Base-by-base conservation (phyloP, 768 basidiomycete genomes). In the Saitozyma podzolica region DNA sequence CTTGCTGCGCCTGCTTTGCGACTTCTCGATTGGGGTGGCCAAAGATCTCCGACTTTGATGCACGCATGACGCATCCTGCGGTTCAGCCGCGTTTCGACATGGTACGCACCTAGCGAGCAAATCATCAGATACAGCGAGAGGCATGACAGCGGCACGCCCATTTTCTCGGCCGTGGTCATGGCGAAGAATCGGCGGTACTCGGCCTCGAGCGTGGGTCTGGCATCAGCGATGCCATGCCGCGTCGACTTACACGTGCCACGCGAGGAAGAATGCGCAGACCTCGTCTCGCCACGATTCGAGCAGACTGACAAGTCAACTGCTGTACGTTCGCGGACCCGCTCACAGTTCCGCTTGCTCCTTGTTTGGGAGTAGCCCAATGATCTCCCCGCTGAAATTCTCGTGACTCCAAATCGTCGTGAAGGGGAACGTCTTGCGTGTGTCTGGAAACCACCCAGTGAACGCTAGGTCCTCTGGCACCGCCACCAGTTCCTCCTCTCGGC, bases 361-460 rank as follows among this genome's bases (percentile, higher is more conserved):
- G 50, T 61, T 70, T 9, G 78, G 78, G 14, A 79, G 50, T 0
- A 79, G 65, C 3, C 74, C 75, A 17, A 79, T 72, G 58, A 79
- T 74, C 55, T 79, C 78, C 10, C 64, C 74, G 17, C 62, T 71
- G 57, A 78, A 79, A 54, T 76, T 75, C 47, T 79, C 78, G 51
- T 78, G 76, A 62, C 72, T 75, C 78, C 78, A 79, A 49, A 79
- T 79, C 3, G 78, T 79, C 9, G 78, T 78, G 59, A 79, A 79
- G 4, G 78, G 78, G 55, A 76, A 79, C 0, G 75, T 78, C 64
- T 79, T 78, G 40, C 75, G 59, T 50, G 69, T 61, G 59, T 79
- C 78, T 3, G 78, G 75, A 49, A 79, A 77, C 19, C 74, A 70
- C 0, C 76, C 76, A 10, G 67, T 73, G 60, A 75, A 77, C 0